Evolutionary conservation across 352 stramenopile genomes (phyloP), one percentile per base, ranked within the genome.

Genomic region (Phytopythium aichiense): DNA sequence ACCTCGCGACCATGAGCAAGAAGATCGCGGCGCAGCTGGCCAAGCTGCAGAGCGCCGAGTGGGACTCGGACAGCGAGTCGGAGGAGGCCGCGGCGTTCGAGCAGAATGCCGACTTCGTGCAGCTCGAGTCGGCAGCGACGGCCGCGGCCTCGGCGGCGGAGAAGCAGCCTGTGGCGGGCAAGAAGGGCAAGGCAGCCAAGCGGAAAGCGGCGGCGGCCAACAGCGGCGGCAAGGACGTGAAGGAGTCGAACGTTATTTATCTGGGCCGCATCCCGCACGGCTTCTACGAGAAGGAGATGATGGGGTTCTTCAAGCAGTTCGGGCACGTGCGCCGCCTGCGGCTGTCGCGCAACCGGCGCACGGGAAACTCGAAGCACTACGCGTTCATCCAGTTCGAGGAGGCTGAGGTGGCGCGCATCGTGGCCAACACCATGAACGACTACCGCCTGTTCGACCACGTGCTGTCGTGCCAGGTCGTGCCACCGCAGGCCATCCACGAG

Each of bases 231-330:
- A 38, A 38, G 33, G 33, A 58, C 23, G 61, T 43, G 28, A 60
- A 71, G 52, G 53, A 61, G 38, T 95, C 76, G 72, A 92, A 69
- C 56, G 95, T 99, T 76, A 94, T 99, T 75, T 99, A 99, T 84
- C 81, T 99, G 56, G 95, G 96, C 25, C 96, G 98, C 82, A 80
- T 99, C 65, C 95, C 96, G 31, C 82, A 95, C 70, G 92, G 94
- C 37, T 99, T 99, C 64, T 98, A 98, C 84, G 97, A 99, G 81
- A 86, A 92, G 66, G 89, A 99, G 77, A 94, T 99, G 68, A 71
- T 78, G 46, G 89, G 82, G 22, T 99, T 99, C 80, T 96, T 99
- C 56, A 89, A 93, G 61, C 96, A 99, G 78, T 99, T 99, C 66
- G 97, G 97, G 61, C 73, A 86, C 31, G 90, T 99, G 30, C 79